These are phyloP conservation scores for Teratosphaeria gauchensis DNA, from an alignment of 2,329 filamentous ascomycete genomes.

Conservation along the genomic window DNA sequence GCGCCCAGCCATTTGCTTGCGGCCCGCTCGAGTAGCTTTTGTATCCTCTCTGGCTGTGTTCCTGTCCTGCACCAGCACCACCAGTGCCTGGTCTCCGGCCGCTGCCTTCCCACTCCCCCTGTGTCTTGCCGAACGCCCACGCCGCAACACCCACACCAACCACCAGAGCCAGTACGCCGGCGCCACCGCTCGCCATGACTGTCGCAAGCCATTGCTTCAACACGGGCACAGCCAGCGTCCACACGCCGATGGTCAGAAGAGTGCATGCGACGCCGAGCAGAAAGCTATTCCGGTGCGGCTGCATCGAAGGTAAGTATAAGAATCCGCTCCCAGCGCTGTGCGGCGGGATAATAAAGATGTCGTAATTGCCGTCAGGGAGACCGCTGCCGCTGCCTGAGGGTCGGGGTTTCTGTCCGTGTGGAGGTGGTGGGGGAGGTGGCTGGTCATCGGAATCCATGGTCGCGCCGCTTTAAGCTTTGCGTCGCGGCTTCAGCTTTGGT, in stretches of 20 bases:
- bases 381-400: slow-evolving; percentile 35
- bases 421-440: slow-evolving; percentile 73
- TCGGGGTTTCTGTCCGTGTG: slow-evolving; percentile 71
- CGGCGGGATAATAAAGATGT: slow-evolving; percentile 93
- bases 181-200: slow-evolving; percentile 58
- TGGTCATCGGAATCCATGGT: slow-evolving; percentile 21
- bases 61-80: slow-evolving; percentile 25
- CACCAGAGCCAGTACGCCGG: slow-evolving; percentile 62
- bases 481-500: background rate
- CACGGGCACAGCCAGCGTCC: slow-evolving; percentile 62
- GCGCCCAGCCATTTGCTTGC: slow-evolving; percentile 12
- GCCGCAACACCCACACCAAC: slow-evolving; percentile 65
- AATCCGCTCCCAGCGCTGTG: slow-evolving; percentile 84
- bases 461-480: background rate
- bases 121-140: slow-evolving; percentile 64
- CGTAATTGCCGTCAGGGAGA: slow-evolving; percentile 81
- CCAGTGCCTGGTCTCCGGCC: slow-evolving; percentile 17
- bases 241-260: slow-evolving; percentile 62
- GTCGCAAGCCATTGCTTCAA: slow-evolving; percentile 63
- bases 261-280: slow-evolving; percentile 75
- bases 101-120: slow-evolving; percentile 44
- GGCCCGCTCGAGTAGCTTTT: slow-evolving; percentile 11
- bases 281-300: slow-evolving; percentile 82
- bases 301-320: slow-evolving; percentile 83
- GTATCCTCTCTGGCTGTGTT: slow-evolving; percentile 17